phyloP scores from a whole-genome alignment of 192 early-diverging fungal species.

The Backusella luteola region DNA sequence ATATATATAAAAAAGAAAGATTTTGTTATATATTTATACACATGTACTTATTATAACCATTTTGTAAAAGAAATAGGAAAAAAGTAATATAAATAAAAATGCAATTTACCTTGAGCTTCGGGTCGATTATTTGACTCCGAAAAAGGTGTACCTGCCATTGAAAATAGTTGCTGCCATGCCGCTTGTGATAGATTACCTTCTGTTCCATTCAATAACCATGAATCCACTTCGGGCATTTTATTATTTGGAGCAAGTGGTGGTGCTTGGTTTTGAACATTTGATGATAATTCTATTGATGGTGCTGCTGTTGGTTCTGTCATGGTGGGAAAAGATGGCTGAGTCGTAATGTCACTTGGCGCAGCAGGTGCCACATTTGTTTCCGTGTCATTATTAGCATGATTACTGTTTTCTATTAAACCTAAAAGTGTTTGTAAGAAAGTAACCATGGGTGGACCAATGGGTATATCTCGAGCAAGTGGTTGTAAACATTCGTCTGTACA shows the following conservation, averaged over 20 bases:
- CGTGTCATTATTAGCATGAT: background rate
- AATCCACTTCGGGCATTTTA: background rate
- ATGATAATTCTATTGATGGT: background rate
- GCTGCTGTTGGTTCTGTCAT: background rate
- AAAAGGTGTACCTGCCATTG: conserved; percentile 8
- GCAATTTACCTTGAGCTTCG: conserved; percentile 3
- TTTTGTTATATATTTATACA: background rate
- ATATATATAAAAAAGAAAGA: background rate
- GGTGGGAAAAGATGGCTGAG: conserved; percentile 2
- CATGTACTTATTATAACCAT: background rate
- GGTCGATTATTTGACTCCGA: background rate
- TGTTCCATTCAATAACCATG: conserved; percentile 5
- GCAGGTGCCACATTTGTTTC: background rate
- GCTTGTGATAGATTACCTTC: conserved; percentile 4
- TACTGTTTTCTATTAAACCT: background rate
- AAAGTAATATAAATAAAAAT: background rate
- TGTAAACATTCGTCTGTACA: conserved; percentile 24
- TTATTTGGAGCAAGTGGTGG: background rate
- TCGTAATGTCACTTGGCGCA: background rate
- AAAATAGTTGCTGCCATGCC: conserved; percentile 16
- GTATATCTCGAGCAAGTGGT: conserved; percentile 18
- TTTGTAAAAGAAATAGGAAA: background rate
- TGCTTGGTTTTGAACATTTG: background rate
- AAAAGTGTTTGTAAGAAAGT: conserved; percentile 12
- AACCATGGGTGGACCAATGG: conserved; percentile 16